These are phyloP conservation scores for Alternaria brassicae DNA, from an alignment of 2,329 filamentous ascomycete genomes.

Conservation along the genomic window DNA sequence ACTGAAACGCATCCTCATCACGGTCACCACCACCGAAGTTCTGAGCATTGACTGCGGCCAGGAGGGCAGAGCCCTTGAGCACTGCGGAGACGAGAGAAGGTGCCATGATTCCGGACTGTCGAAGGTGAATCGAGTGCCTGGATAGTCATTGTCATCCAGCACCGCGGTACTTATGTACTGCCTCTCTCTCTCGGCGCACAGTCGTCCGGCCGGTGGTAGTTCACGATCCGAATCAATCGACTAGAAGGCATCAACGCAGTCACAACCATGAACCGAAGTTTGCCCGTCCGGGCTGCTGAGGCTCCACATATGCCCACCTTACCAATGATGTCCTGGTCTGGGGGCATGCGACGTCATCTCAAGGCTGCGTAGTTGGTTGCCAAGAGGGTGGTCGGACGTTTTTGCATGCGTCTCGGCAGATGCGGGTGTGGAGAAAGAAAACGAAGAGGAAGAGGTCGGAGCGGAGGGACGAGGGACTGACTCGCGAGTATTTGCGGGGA, in stretches of 20 bases:
- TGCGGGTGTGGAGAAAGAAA: conserved; percentile 15
- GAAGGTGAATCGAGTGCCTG: conserved; percentile 14
- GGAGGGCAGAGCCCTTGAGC: conserved; percentile 32
- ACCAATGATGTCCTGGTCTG: conserved; percentile 21
- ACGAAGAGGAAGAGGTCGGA: conserved; percentile 8
- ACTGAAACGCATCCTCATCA: conserved; percentile 34
- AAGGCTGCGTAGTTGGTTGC: conserved; percentile 23
- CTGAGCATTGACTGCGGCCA: conserved; percentile 35
- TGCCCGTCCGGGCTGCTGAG: conserved; percentile 28
- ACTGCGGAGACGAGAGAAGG: conserved; percentile 32
- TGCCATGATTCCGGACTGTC: conserved; percentile 31
- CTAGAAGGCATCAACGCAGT: conserved; percentile 4
- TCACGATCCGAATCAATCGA: neutral
- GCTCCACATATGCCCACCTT: conserved; percentile 18
- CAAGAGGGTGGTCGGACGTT: conserved; percentile 28
- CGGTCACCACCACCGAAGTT: conserved; percentile 26
- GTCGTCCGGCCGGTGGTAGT: conserved; percentile 11
- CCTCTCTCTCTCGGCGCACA: conserved; percentile 3
- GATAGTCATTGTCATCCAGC: neutral
- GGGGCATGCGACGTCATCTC: conserved; percentile 9
- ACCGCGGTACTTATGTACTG: conserved; percentile 28
- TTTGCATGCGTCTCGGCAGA: conserved; percentile 25
- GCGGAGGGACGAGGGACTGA: conserved; percentile 2
- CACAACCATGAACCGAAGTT: conserved; percentile 29
- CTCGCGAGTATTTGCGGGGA: conserved; percentile 7